Conservation (phyloP, 352 stramenopile species). For the Globisporangium spiculum region DNA sequence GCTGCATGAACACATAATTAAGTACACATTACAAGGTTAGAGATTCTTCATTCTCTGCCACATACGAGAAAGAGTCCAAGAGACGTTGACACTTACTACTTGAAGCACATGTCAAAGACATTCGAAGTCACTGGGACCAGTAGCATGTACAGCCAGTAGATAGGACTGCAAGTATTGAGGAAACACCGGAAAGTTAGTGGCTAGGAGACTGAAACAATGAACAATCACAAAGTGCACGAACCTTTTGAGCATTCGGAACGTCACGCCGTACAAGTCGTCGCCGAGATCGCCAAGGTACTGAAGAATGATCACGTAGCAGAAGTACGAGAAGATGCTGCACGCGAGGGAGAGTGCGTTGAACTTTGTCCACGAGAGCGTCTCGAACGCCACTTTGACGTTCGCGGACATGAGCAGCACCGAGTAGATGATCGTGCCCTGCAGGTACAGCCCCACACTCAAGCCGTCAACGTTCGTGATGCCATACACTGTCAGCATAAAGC, state of each 20-base stretch:
- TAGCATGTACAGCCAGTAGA: slow-evolving; percentile 71
- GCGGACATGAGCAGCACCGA: slow-evolving; percentile 70
- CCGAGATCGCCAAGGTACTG: slow-evolving; percentile 49
- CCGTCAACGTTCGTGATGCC: slow-evolving; percentile 35
- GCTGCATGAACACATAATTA: slow-evolving; percentile 22
- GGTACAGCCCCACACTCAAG: slow-evolving; percentile 41
- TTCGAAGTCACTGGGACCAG: slow-evolving; percentile 63
- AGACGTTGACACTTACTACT: slow-evolving; percentile 49
- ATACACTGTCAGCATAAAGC: slow-evolving; percentile 55
- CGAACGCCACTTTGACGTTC: slow-evolving; percentile 72
- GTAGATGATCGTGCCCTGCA: slow-evolving; percentile 70
- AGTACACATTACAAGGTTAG: background rate
- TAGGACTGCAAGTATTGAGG: slow-evolving; percentile 26
- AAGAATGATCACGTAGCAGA: slow-evolving; percentile 63
- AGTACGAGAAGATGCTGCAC: slow-evolving; percentile 59
- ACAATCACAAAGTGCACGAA: slow-evolving; percentile 16
- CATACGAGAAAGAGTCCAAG: background rate
- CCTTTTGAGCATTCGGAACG: slow-evolving; percentile 49
- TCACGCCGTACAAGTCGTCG: slow-evolving; percentile 52
- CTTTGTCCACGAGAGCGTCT: slow-evolving; percentile 78
- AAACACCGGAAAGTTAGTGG: background rate
- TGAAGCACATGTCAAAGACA: slow-evolving; percentile 53
- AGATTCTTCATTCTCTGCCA: background rate
- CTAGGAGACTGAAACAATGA: too few relatives aligned
- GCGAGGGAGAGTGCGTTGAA: slow-evolving; percentile 55